Conservation (phyloP, 306 rosid species). For the Acacia crassicarpa region DNA sequence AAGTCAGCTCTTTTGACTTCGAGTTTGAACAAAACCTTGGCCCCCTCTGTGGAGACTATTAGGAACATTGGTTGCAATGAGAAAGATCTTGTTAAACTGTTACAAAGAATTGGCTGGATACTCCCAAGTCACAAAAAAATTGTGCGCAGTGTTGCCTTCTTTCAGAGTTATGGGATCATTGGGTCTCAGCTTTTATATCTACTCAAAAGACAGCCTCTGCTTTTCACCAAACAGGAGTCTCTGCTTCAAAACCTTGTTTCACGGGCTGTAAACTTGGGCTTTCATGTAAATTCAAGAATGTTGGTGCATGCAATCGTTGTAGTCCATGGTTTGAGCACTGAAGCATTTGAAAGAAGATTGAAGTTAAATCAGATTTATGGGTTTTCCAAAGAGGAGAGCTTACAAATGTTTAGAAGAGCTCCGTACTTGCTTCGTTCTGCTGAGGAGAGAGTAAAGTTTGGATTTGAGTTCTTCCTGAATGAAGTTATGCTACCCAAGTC, state of each 20-base stretch:
- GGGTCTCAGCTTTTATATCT: constrained; percentile 10
- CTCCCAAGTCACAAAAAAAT: constrained; percentile 25
- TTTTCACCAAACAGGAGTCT: constrained; percentile 35
- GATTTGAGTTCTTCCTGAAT: constrained; percentile 52
- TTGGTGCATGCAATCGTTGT: constrained; percentile 33
- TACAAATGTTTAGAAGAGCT: constrained; percentile 42
- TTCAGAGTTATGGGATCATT: not conserved
- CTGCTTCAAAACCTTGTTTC: constrained; percentile 25
- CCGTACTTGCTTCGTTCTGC: constrained; percentile 51
- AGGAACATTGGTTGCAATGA: constrained; percentile 12
- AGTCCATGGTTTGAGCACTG: constrained; percentile 33
- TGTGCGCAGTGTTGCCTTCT: not conserved
- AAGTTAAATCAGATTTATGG: constrained; percentile 27
- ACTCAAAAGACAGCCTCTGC: constrained; percentile 38
- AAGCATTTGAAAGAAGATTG: constrained; percentile 41
- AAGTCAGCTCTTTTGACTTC: not conserved
- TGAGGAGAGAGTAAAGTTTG: constrained; percentile 43
- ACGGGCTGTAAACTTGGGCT: not conserved
- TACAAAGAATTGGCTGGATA: constrained; percentile 25
- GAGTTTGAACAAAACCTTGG: not conserved
- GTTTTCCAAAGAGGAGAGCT: not conserved
- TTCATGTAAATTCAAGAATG: constrained; percentile 44
- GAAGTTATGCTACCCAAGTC: constrained; percentile 41
- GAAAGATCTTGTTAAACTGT: constrained; percentile 30
- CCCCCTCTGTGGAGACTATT: not conserved